Evolutionary conservation across 768 basidiomycete genomes (phyloP), one percentile per base, ranked within the genome.

Genomic region (Phanerochaete sordida): DNA sequence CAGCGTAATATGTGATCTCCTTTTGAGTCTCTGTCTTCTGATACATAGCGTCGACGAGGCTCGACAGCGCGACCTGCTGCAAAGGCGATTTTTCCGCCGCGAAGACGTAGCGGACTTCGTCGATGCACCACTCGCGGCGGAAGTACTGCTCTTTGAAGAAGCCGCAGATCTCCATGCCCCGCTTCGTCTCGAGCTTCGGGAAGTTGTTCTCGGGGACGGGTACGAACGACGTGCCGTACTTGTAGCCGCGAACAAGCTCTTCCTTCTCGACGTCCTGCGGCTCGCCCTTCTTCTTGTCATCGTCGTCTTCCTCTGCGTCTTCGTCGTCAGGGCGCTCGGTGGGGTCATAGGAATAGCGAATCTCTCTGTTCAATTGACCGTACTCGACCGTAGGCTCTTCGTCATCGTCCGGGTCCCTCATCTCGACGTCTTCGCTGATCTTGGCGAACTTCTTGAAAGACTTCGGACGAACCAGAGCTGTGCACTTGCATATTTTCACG

Each of bases 201-300:
- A 94, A 96, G 56, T 87, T 85, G n/a, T 86, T 91, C 54, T 93
- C 91, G 1, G 91, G 90, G 72, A 88, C 88, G 0, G 92, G 93
- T 2, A 85, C 89, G 72, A 93, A 95, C 0, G 91, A 89, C 1
- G 92, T 82, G 21, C 95, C 95, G 67, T 97, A 96, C 74, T 91
- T 90, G 78, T 90, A 95, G 1, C 92, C 93, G 64, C 80, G 76
- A 24, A 92, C 78, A 8, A 95, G 84, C 37, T 93, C 82, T 65
- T 92, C 89, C 72, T 88, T 89, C 69, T 91, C 87, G 6, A 91
- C 82, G 19, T 56, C 56, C 4, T 44, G 58, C 16, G 69, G 71
- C 11, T 74, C 72, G 26, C 74, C 72, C 24, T 75, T 76, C 19
- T 72, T 70, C 16, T 69, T 69, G 3, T 74, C 76, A 23, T 74